Percentiles rank a stretch among this genome's conserved stretches.
These are phyloP conservation scores for Paraphoma sp. DNA, from an alignment of 2,329 filamentous ascomycete genomes.

Conservation along the genomic window DNA sequence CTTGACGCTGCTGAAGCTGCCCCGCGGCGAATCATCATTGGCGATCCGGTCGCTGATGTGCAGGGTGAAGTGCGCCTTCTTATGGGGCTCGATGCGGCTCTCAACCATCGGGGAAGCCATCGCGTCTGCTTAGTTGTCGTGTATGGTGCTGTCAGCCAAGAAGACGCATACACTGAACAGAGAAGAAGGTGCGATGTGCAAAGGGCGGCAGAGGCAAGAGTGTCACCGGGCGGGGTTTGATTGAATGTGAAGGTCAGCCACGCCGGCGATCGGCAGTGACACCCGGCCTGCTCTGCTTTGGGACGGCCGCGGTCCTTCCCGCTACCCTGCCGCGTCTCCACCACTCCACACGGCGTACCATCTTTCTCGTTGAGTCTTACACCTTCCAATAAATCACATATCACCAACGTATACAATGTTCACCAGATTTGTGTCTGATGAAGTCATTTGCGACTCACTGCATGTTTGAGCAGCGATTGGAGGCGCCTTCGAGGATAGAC, in stretches of 20 bases:
- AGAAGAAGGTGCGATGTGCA: background rate
- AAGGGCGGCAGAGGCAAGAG: background rate
- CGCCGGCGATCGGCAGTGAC: background rate
- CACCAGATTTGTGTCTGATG: background rate
- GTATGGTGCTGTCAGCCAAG: background rate
- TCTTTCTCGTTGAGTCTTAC: background rate
- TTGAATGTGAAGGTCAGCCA: constrained; percentile 1
- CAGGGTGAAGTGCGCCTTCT: constrained; percentile 47
- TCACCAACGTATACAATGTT: no score
- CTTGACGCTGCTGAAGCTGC: constrained; percentile 41
- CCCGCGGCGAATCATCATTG: constrained; percentile 20
- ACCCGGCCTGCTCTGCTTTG: background rate
- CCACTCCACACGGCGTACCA: background rate
- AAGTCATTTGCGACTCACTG: background rate
- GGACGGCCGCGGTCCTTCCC: constrained; percentile 2
- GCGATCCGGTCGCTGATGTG: constrained; percentile 44
- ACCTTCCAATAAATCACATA: no score
- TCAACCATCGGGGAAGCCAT: constrained; percentile 49
- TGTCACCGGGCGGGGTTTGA: background rate
- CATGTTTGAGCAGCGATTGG: background rate
- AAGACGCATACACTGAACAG: background rate
- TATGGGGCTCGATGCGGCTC: constrained; percentile 46
- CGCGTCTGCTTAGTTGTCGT: background rate
- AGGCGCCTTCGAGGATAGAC: no score
- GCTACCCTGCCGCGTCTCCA: constrained; percentile 2